phyloP scores from a whole-genome alignment of 192 early-diverging fungal genomes.

The Coemansia sp. region DNA sequence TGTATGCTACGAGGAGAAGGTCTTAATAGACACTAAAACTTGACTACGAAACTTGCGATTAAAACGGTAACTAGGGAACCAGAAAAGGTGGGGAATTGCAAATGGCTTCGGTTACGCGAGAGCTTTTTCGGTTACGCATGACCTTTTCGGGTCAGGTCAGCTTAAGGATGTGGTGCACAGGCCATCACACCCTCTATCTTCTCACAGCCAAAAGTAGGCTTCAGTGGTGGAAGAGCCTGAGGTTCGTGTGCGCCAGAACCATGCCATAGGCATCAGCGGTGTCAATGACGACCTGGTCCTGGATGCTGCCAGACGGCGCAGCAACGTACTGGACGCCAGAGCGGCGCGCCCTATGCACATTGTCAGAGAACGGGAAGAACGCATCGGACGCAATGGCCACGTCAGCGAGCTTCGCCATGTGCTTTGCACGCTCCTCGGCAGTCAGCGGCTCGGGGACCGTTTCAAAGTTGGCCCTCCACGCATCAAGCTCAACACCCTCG shows the following conservation, averaged over 20 bases:
- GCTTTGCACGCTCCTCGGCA: constrained; percentile 74
- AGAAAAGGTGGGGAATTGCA: too few species aligned
- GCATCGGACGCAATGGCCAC: constrained; percentile 95
- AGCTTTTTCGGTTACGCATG: too few species aligned
- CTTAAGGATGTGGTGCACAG: too few species aligned
- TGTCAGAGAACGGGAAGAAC: constrained; percentile 99
- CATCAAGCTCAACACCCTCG: constrained; percentile 63
- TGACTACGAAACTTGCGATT: too few species aligned
- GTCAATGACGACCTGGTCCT: constrained; percentile 83
- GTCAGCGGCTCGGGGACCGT: constrained; percentile 79
- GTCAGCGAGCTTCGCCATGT: constrained; percentile 68
- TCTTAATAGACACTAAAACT: too few species aligned
- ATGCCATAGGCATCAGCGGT: constrained; percentile 82
- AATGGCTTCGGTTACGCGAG: too few species aligned
- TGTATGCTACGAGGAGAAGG: too few species aligned
- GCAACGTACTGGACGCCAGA: constrained; percentile 69
- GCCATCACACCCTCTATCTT: too few species aligned
- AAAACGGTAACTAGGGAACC: too few species aligned
- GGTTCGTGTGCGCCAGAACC: constrained; percentile 82
- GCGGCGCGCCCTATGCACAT: constrained; percentile 81
- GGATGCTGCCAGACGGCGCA: constrained; percentile 89
- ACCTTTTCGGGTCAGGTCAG: too few species aligned
- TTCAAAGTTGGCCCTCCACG: constrained; percentile 84
- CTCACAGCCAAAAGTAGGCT: constrained; percentile 2
- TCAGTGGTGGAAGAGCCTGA: constrained; percentile 96